Conservation (phyloP, 2,329 filamentous ascomycete genomes). For the Pseudogymnoascus sp. region DNA sequence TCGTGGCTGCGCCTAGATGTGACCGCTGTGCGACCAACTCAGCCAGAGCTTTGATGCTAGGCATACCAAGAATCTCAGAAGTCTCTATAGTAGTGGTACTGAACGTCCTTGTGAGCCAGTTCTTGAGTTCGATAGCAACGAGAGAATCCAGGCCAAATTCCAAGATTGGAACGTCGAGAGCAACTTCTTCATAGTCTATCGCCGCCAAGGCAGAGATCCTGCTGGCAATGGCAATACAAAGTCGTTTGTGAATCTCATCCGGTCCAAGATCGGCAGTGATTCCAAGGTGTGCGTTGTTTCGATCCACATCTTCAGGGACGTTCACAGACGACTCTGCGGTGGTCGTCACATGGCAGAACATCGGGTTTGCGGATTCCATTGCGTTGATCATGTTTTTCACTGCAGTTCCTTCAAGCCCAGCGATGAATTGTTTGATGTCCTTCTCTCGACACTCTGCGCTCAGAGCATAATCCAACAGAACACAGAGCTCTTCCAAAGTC, state of each 20-base stretch:
- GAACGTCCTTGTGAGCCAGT: constrained; percentile 20
- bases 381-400: constrained; percentile 17
- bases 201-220: constrained; percentile 12
- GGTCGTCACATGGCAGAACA: constrained; percentile 17
- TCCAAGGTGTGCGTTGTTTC: constrained; percentile 1
- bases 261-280: background rate
- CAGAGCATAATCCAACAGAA: constrained; percentile 20
- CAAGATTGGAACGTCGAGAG: constrained; percentile 5
- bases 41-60: constrained; percentile 22
- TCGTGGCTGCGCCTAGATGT: constrained; percentile 15
- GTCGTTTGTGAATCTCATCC: background rate
- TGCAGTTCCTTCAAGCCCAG: constrained; percentile 19
- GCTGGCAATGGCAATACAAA: background rate
- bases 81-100: constrained; percentile 22
- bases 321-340: constrained; percentile 5
- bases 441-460: constrained; percentile 16
- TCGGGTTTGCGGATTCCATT: constrained; percentile 15
- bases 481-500: constrained; percentile 21
- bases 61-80: constrained; percentile 22
- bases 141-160: constrained; percentile 17
- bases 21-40: constrained; percentile 22
- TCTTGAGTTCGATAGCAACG: constrained; percentile 15
- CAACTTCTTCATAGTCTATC: constrained; percentile 11
- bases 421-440: constrained; percentile 14
- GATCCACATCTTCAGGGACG: constrained; percentile 9